Conservation (phyloP, 345 rosid species). For the Euclidium syriacum region DNA sequence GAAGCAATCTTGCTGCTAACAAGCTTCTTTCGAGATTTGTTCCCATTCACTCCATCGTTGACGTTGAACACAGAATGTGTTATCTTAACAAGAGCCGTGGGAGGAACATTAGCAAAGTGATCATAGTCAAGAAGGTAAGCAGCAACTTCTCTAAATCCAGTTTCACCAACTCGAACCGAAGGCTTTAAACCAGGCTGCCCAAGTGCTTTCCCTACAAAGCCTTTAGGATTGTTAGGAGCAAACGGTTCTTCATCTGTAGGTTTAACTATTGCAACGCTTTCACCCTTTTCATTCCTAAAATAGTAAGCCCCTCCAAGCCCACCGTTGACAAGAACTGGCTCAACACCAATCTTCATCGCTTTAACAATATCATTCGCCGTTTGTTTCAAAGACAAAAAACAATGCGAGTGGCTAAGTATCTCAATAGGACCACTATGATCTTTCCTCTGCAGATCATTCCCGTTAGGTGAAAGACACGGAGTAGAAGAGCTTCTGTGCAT, state of each 20-base stretch:
- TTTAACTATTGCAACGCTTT: conserved; percentile 61
- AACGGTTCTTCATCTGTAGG: conserved; percentile 81
- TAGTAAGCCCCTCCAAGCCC: conserved; percentile 67
- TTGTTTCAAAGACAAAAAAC: conserved; percentile 33
- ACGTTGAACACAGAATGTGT: conserved; percentile 59
- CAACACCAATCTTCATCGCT: conserved; percentile 51
- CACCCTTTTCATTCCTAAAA: conserved; percentile 51
- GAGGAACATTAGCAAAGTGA: conserved; percentile 66
- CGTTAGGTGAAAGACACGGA: conserved; percentile 56
- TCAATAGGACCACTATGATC: conserved; percentile 52
- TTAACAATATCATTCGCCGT: conserved; percentile 38
- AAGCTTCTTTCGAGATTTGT: conserved; percentile 41
- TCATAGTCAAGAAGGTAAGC: conserved; percentile 64
- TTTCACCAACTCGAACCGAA: conserved; percentile 72
- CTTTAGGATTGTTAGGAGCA: conserved; percentile 87
- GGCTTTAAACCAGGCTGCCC: conserved; percentile 73
- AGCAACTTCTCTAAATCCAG: conserved; percentile 68
- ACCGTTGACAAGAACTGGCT: conserved; percentile 41
- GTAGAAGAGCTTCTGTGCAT: conserved; percentile 58
- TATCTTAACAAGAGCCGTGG: conserved; percentile 64
- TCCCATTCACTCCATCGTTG: conserved; percentile 52
- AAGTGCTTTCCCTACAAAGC: conserved; percentile 63
- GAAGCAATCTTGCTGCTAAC: conserved; percentile 68
- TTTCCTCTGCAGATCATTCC: conserved; percentile 42
- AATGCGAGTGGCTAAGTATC: conserved; percentile 42